Evolutionary conservation across 352 stramenopile genomes (phyloP), one percentile per base, ranked within the genome.

Genomic region (Pythium dissotocum): DNA sequence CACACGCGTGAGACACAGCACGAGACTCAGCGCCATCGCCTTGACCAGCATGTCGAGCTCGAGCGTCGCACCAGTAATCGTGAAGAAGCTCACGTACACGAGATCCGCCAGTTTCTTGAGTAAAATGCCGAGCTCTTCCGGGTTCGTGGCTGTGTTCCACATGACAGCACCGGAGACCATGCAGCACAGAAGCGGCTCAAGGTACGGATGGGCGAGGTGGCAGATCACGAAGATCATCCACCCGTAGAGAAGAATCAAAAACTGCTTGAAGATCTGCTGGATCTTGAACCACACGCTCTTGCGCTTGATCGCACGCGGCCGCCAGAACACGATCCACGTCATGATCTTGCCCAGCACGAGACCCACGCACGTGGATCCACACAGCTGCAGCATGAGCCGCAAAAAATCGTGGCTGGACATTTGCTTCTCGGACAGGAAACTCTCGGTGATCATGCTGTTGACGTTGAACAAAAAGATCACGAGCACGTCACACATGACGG

Each of bases 71-170:
- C 83, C 83, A 3, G 83, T 88, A 57, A 91, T 82, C 44, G 83
- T 89, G 66, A 91, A 91, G 57, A 91, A 91, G 56, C 78, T 82
- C n/a, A 91, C 80, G 61, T 89, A 91, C 30, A 91, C 79, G 18
- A 88, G 55, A 56, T 88, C 77, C 4, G 79, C 80, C 10, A 89
- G 63, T 1, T 79, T 71, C 55, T 87, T 83, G 28, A 90, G 56
- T 48, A 90, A 59, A 16, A 87, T 63, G 6, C 67, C 67, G 16
- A 90, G 75, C 26, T 90, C 82, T 46, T 90, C 82, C 2, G 79
- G 77, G 33, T 87, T 85, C 0, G 76, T 55, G 42, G 71, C 84
- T 26, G 75, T 76, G 64, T 90, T 90, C 79, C 79, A 90, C 82
- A 90, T 84, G 30, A 86, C 75, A 0, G 79, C 79, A 12, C 82